These are phyloP conservation scores for Microbotryum saponariae DNA, from an alignment of 1,284 basidiomycete genomes.

Conservation along the genomic window DNA sequence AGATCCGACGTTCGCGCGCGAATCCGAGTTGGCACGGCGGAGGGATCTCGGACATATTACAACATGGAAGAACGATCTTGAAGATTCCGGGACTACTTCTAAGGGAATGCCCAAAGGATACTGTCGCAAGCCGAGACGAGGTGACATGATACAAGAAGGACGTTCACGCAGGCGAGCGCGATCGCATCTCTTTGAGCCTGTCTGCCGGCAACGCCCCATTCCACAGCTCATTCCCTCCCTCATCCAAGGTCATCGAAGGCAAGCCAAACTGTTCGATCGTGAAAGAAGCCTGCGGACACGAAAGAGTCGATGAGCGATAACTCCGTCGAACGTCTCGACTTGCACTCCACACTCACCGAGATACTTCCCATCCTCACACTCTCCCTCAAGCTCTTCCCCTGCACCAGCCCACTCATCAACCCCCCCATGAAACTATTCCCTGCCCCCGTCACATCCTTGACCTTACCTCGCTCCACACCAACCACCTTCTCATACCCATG, in stretches of 20 bases:
- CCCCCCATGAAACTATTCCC: constrained; percentile 69
- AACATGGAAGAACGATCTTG: too few relatives aligned
- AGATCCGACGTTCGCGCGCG: too few relatives aligned
- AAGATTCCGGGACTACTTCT: too few relatives aligned
- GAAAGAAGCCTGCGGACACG: constrained; percentile 52
- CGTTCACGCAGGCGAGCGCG: background rate
- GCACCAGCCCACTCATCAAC: constrained; percentile 32
- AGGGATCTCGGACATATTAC: too few relatives aligned
- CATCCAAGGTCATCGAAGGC: constrained; percentile 6
- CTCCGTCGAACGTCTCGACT: too few relatives aligned
- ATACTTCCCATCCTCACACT: constrained; percentile 56
- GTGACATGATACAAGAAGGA: too few relatives aligned
- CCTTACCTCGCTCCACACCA: constrained; percentile 45
- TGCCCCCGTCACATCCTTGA: constrained; percentile 80
- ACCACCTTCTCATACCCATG: constrained; percentile 46
- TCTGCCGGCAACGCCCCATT: constrained; percentile 18
- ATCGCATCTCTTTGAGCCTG: constrained; percentile 20
- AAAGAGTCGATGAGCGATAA: too few relatives aligned
- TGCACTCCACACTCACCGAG: constrained; percentile 45
- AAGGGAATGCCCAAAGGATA: too few relatives aligned
- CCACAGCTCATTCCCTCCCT: constrained; percentile 21
- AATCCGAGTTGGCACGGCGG: too few relatives aligned
- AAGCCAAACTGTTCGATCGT: constrained; percentile 61
- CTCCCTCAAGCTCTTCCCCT: constrained; percentile 4
- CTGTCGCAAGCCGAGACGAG: too few relatives aligned